phyloP scores from a whole-genome alignment of 306 rosid genomes.

The Vigna trinervia region DNA sequence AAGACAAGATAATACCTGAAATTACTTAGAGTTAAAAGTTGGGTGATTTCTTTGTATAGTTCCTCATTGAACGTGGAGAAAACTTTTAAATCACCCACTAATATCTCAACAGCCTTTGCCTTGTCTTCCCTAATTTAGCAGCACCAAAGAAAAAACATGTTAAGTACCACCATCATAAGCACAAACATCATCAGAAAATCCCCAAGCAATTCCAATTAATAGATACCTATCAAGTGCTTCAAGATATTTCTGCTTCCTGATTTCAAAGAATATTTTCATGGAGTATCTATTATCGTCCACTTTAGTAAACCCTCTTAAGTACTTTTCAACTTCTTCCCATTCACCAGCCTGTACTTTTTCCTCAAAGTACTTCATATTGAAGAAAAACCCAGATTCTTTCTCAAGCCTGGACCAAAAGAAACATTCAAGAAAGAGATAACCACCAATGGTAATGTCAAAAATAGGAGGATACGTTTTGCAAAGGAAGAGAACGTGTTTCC shows the following conservation, averaged over 20 bases:
- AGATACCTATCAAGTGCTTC: constrained; percentile 94
- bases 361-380: constrained; percentile 91
- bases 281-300: constrained; percentile 92
- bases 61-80: constrained; percentile 84
- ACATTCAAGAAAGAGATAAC: constrained; percentile 21
- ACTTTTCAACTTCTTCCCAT: constrained; percentile 95
- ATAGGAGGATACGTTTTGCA: constrained; percentile 5
- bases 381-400: constrained; percentile 90
- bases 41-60: constrained; percentile 85
- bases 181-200: constrained; percentile 10
- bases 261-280: constrained; percentile 87
- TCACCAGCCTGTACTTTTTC: constrained; percentile 88
- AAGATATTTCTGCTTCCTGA: constrained; percentile 90
- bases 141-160: constrained; percentile 28
- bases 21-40: constrained; percentile 75
- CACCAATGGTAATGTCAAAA: background rate
- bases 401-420: constrained; percentile 63
- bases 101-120: constrained; percentile 77
- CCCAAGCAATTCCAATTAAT: constrained; percentile 27
- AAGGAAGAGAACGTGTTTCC: background rate
- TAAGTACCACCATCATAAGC: constrained; percentile 28
- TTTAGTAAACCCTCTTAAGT: constrained; percentile 83
- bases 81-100: constrained; percentile 77
- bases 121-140: constrained; percentile 68
- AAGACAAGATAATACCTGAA: constrained; percentile 69